Evolutionary conservation across 768 basidiomycete species (phyloP), one percentile per base, ranked within the genome.

Genomic region (Kwoniella pini): DNA sequence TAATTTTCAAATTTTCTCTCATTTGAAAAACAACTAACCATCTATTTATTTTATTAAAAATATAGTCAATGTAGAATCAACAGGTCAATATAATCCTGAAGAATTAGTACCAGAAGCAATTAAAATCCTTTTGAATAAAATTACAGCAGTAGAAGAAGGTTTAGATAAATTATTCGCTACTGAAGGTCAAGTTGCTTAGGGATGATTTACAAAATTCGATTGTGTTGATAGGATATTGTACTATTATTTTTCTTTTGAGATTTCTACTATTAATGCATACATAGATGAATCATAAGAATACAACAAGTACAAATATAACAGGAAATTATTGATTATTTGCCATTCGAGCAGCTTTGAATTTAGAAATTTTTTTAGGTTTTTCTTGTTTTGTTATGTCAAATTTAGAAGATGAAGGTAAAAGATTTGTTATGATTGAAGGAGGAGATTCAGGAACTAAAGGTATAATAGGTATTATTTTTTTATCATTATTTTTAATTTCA

Each of bases 11-110:
- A n/a, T 51, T n/a, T n/a, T n/a, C n/a, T n/a, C n/a, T n/a, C n/a
- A n/a, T n/a, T n/a, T n/a, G n/a, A n/a, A n/a, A n/a, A n/a, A n/a
- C n/a, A n/a, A n/a, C n/a, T n/a, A 15, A 40, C 17, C 9, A 19
- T 7, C 28, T 30, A 19, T 46, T 58, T 0, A 4, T 30, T 39
- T 21, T 10, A 48, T 45, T 40, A 15, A 17, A 24, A 4, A 15
- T 1, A 36, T 73, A 90, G 94, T 91, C 81, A 89, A 85, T 62
- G 83, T 98, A 38, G 94, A 98, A 78, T 91, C 91, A 0, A 90
- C 93, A 71, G 88, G 94, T 4, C 85, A 90, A 12, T 96, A 96
- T 74, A 79, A 84, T 2, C 93, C 95, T 0, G 85, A 94, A 79
- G 83, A 89, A 30, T 81, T 98, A 11, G 80, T 95, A 13, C 86